Evolutionary conservation across 1,284 basidiomycete species (phyloP).

Genomic region (Cronartium quercuum): DNA sequence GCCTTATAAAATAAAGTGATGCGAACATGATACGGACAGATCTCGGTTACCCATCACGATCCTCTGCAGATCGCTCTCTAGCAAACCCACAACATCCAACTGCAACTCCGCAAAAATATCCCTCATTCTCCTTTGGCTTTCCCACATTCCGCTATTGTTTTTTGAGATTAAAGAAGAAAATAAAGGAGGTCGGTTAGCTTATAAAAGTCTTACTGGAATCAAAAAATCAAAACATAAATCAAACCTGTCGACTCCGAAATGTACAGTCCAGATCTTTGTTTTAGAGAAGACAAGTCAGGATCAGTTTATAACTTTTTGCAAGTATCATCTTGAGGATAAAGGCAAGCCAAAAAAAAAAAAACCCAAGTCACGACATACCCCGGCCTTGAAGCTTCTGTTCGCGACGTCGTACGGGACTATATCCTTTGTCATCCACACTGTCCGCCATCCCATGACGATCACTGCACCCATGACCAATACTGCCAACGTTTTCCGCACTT

Average conservation of each 20-base stretch:
- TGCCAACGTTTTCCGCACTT: slow-evolving; percentile 1
- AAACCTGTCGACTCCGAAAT: slow-evolving; percentile 55
- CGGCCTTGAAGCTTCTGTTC: slow-evolving; percentile 69
- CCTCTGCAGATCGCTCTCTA: slow-evolving; percentile 79
- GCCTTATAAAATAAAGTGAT: slow-evolving; percentile 25
- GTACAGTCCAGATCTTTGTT: slow-evolving; percentile 72
- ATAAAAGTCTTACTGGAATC: slow-evolving; percentile 49
- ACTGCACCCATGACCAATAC: slow-evolving; percentile 48
- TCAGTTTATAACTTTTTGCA: too few relatives aligned
- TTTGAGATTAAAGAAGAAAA: neutral
- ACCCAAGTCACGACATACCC: slow-evolving; percentile 45
- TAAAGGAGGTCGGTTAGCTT: neutral
- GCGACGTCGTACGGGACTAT: slow-evolving; percentile 62
- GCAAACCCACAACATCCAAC: slow-evolving; percentile 53
- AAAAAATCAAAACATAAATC: slow-evolving; percentile 50
- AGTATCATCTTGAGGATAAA: too few relatives aligned
- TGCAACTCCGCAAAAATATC: slow-evolving; percentile 57
- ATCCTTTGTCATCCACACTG: slow-evolving; percentile 53
- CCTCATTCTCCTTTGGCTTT: slow-evolving; percentile 72
- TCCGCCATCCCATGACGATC: slow-evolving; percentile 57
- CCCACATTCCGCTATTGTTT: slow-evolving; percentile 66
- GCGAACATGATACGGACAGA: slow-evolving; percentile 55
- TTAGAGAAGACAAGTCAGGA: too few relatives aligned
- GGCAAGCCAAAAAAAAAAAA: too few relatives aligned
- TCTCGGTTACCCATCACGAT: slow-evolving; percentile 85